Conservation (phyloP, 2,329 filamentous ascomycete species). For the Anisogramma anomala region DNA sequence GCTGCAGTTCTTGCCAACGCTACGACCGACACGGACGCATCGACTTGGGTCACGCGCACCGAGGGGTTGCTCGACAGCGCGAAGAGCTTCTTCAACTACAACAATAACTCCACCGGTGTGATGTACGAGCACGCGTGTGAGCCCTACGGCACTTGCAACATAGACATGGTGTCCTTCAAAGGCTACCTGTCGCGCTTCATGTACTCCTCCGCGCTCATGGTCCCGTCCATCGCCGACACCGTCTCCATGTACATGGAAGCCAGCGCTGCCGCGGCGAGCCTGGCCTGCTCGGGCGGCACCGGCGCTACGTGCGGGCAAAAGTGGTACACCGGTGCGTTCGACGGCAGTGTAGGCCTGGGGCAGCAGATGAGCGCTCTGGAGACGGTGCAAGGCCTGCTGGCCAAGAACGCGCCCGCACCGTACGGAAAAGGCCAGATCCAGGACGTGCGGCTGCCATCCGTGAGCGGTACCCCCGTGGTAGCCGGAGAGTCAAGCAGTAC, state of each 20-base stretch:
- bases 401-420: constrained; percentile 31
- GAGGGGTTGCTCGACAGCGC: constrained; percentile 40
- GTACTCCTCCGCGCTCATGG: constrained; percentile 44
- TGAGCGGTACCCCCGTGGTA: too few species aligned
- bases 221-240: constrained; percentile 38
- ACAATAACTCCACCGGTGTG: constrained; percentile 41
- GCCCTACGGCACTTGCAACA: constrained; percentile 41
- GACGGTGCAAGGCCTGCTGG: constrained; percentile 48
- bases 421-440: constrained; percentile 37
- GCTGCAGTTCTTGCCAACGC: constrained; percentile 52
- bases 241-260: constrained; percentile 38
- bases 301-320: constrained; percentile 47
- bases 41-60: constrained; percentile 43
- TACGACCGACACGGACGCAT: constrained; percentile 45
- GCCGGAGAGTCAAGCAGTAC: constrained; percentile 6
- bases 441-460: constrained; percentile 27
- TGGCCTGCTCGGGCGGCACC: constrained; percentile 44
- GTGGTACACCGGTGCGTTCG: constrained; percentile 49
- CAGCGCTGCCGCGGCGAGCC: constrained; percentile 44
- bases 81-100: constrained; percentile 41
- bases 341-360: constrained; percentile 44
- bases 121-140: constrained; percentile 62
- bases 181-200: constrained; percentile 55
- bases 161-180: constrained; percentile 58
- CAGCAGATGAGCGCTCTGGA: constrained; percentile 56